A percentile compares a stretch with the other conserved stretches of the same genome.
phyloP scores from a whole-genome alignment of 2,329 filamentous ascomycete genomes.

The Ophiocordyceps robertsii region DNA sequence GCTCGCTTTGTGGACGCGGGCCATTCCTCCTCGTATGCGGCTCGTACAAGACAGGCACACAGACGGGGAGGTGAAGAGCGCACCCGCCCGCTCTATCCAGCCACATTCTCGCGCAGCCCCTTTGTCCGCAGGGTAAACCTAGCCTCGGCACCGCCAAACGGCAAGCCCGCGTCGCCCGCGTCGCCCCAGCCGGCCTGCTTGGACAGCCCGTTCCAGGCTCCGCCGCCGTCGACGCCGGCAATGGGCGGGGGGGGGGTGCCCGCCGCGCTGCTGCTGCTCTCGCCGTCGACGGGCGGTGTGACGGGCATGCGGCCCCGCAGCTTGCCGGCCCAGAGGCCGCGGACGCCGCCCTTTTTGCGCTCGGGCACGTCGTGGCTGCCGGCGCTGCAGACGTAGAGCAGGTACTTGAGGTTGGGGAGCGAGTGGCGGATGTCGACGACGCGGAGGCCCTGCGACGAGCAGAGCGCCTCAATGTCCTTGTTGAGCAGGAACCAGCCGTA shows the following conservation, averaged over 20 bases:
- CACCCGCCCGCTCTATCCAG: neutral
- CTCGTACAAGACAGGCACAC: too few relatives aligned
- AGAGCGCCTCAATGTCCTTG: conserved; percentile 72
- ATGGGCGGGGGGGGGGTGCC: conserved; percentile 4
- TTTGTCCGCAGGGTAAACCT: conserved; percentile 42
- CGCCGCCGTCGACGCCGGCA: neutral
- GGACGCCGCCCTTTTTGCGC: conserved; percentile 46
- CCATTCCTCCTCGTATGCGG: too few relatives aligned
- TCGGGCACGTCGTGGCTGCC: conserved; percentile 52
- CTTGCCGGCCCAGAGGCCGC: conserved; percentile 41
- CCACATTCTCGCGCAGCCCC: conserved; percentile 35
- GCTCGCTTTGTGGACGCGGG: too few relatives aligned
- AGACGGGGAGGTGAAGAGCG: neutral
- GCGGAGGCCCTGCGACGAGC: conserved; percentile 53
- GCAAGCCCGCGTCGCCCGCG: conserved; percentile 18
- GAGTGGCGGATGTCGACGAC: conserved; percentile 87
- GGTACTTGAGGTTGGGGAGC: conserved; percentile 82
- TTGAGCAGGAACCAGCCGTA: conserved; percentile 96
- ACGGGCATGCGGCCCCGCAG: conserved; percentile 19
- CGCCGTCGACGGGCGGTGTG: conserved; percentile 18
- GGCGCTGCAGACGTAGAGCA: conserved; percentile 79
- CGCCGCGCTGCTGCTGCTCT: conserved; percentile 22
- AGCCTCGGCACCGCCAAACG: conserved; percentile 31
- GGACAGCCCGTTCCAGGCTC: neutral
- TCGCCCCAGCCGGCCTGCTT: conserved; percentile 3